A percentile compares a stretch with the other conserved stretches of the same genome.
Conservation (phyloP, 768 basidiomycete genomes). For the Tephrocybe sp. region DNA sequence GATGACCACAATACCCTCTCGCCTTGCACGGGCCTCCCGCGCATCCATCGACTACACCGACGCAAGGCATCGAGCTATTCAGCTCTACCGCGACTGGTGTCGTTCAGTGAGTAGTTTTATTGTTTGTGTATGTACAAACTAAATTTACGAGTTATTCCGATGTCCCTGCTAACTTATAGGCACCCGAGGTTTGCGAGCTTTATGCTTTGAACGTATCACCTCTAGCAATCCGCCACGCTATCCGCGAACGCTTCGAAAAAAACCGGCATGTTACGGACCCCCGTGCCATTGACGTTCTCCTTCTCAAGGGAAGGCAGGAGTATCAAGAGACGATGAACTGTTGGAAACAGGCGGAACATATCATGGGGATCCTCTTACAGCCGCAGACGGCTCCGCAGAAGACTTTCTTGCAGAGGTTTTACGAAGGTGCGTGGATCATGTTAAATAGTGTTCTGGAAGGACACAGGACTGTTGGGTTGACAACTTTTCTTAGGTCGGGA, state of each 20-base stretch:
- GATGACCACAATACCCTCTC: slow-evolving; percentile 81
- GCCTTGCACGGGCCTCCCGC: slow-evolving; percentile 71
- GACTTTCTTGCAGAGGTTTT: slow-evolving; percentile 83
- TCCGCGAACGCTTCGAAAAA: slow-evolving; percentile 84
- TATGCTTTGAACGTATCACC: slow-evolving; percentile 84
- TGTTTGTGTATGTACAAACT: slow-evolving; percentile 3
- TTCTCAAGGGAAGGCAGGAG: slow-evolving; percentile 83
- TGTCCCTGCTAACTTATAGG: slow-evolving; percentile 53
- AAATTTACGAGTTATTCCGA: slow-evolving; percentile 9
- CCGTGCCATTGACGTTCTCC: slow-evolving; percentile 78
- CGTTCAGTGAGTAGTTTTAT: slow-evolving; percentile 63
- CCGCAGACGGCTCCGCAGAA: slow-evolving; percentile 40
- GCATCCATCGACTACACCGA: slow-evolving; percentile 56
- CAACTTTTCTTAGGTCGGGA: slow-evolving; percentile 54
- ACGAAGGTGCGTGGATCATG: slow-evolving; percentile 57
- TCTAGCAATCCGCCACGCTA: slow-evolving; percentile 70
- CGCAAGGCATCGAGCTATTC: slow-evolving; percentile 63
- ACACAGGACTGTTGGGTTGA: background rate
- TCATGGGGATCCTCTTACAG: slow-evolving; percentile 66
- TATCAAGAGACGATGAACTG: slow-evolving; percentile 93
- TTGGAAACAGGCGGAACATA: slow-evolving; percentile 88
- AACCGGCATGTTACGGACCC: slow-evolving; percentile 81
- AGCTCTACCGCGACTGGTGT: slow-evolving; percentile 93
- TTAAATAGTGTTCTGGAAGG: background rate
- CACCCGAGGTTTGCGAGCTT: slow-evolving; percentile 83